Evolutionary conservation across 2,329 filamentous ascomycete genomes (phyloP).

Genomic region (Aureobasidium pullulans): DNA sequence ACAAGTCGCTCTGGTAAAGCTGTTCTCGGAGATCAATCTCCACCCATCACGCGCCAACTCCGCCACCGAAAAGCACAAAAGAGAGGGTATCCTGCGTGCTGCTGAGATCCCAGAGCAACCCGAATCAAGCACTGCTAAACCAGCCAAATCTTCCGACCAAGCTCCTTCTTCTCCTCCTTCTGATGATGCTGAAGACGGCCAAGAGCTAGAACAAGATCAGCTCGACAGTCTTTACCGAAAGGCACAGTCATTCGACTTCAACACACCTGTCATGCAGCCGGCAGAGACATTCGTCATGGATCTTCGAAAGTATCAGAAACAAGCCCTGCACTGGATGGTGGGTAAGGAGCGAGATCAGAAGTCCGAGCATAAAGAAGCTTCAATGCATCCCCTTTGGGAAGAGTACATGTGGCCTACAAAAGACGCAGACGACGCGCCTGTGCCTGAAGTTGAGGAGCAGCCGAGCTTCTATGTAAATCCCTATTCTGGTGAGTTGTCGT

Average conservation of each 20-base stretch:
- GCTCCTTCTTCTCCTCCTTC: conserved; percentile 47
- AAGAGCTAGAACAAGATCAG: conserved; percentile 91
- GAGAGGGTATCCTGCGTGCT: conserved; percentile 78
- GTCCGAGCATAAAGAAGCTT: conserved; percentile 58
- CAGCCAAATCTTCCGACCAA: conserved; percentile 42
- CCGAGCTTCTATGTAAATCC: conserved; percentile 88
- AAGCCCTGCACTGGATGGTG: conserved; percentile 94
- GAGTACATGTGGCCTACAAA: conserved; percentile 85
- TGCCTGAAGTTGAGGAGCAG: conserved; percentile 59
- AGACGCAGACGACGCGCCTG: conserved; percentile 73
- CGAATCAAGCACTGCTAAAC: conserved; percentile 42
- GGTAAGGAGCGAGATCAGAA: conserved; percentile 79
- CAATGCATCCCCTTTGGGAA: conserved; percentile 97
- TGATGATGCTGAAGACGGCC: conserved; percentile 68
- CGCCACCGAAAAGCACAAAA: conserved; percentile 66
- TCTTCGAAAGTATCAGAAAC: conserved; percentile 87
- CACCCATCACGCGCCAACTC: conserved; percentile 68
- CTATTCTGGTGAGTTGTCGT: conserved; percentile 86
- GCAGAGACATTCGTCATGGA: conserved; percentile 73
- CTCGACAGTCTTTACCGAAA: conserved; percentile 91
- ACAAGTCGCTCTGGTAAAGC: conserved; percentile 78
- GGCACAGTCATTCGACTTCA: conserved; percentile 93
- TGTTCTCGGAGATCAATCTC: conserved; percentile 84
- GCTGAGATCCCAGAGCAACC: conserved; percentile 77
- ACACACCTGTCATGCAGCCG: conserved; percentile 79